phyloP scores from a whole-genome alignment of 139 green algal genomes.

The Diplosphaera chodatii region DNA sequence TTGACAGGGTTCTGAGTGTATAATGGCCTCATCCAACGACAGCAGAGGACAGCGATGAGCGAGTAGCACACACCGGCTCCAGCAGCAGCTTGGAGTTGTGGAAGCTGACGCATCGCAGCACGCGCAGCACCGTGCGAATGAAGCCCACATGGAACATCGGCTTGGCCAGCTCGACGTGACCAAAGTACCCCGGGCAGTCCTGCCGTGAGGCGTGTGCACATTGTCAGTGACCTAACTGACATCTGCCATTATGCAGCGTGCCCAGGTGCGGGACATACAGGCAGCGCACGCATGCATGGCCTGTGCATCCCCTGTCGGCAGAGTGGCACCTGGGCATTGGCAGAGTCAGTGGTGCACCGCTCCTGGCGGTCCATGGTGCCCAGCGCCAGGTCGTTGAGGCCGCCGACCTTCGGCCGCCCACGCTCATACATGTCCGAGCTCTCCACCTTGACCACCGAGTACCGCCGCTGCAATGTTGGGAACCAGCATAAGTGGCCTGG shows the following conservation, averaged over 20 bases:
- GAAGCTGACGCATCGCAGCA: slow-evolving; percentile 92
- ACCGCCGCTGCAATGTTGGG: slow-evolving; percentile 59
- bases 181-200: slow-evolving; percentile 97
- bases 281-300: no score
- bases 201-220: no score
- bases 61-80: slow-evolving; percentile 77
- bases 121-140: slow-evolving; percentile 86
- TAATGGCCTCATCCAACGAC: no score
- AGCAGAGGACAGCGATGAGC: no score
- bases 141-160: slow-evolving; percentile 96
- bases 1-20: no score
- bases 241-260: no score
- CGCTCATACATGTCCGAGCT: slow-evolving; percentile 85
- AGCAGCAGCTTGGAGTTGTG: slow-evolving; percentile 85
- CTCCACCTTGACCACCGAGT: slow-evolving; percentile 84
- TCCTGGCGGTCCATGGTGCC: slow-evolving; percentile 86
- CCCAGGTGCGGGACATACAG: no score
- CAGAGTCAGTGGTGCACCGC: slow-evolving; percentile 76
- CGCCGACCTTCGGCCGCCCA: slow-evolving; percentile 75
- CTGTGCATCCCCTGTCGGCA: no score
- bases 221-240: no score
- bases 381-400: slow-evolving; percentile 87
- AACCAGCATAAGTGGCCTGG: neutral
- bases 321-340: slow-evolving; percentile 11
- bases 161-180: slow-evolving; percentile 93